phyloP scores from a whole-genome alignment of 176 grass and related monocot genomes.

The Eragrostis curvula region DNA sequence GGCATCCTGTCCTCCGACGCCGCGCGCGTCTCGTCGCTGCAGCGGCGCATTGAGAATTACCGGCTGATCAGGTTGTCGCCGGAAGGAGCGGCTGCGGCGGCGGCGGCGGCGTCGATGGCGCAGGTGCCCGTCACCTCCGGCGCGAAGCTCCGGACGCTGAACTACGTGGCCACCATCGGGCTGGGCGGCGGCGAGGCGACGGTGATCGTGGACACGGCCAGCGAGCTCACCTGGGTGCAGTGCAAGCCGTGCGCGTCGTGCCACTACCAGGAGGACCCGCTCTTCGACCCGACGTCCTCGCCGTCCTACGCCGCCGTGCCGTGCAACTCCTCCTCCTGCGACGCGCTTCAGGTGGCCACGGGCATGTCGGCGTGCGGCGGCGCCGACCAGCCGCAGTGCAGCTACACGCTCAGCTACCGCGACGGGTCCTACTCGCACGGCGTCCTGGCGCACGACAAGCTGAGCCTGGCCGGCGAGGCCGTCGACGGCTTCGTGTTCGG shows the following conservation, averaged over 20 bases:
- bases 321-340: conserved; percentile 66
- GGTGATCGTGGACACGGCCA: conserved; percentile 79
- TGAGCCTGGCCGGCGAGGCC: conserved; percentile 56
- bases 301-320: conserved; percentile 59
- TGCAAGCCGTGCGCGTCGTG: conserved; percentile 76
- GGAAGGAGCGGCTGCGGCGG: not conserved
- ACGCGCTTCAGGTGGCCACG: conserved; percentile 53
- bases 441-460: conserved; percentile 61
- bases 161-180: conserved; percentile 59
- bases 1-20: conserved; percentile 49
- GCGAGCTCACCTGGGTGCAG: conserved; percentile 87
- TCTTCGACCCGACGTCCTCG: conserved; percentile 73
- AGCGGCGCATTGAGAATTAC: conserved; percentile 28
- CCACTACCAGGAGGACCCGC: conserved; percentile 66
- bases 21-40: conserved; percentile 57
- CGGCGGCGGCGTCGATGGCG: conserved; percentile 12
- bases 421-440: conserved; percentile 73
- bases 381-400: conserved; percentile 46
- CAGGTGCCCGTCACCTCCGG: conserved; percentile 60
- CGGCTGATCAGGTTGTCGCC: conserved; percentile 2
- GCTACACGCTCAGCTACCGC: conserved; percentile 67
- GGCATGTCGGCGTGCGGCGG: conserved; percentile 38
- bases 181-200: conserved; percentile 54
- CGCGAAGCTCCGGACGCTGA: conserved; percentile 58
- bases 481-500: conserved; percentile 81